Evolutionary conservation across 306 rosid species (phyloP).

Genomic region (Trifolium subterraneum): DNA sequence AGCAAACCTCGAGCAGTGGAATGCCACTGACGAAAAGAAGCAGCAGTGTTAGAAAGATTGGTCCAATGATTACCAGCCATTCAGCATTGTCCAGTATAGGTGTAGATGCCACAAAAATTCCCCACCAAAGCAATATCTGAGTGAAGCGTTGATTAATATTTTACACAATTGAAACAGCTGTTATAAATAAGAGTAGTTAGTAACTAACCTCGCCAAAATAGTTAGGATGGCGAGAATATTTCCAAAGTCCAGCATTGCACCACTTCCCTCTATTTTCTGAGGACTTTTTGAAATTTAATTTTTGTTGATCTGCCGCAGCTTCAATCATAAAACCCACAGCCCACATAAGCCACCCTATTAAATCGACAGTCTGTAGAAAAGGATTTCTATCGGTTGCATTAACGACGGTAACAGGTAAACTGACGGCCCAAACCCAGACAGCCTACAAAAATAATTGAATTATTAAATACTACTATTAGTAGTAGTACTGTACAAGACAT

Average conservation of each 20-base stretch:
- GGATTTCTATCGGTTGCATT: constrained; percentile 80
- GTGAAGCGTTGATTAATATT: constrained; percentile 39
- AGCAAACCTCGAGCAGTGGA: constrained; percentile 90
- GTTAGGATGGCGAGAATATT: constrained; percentile 94
- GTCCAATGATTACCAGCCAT: constrained; percentile 90
- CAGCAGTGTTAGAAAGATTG: constrained; percentile 78
- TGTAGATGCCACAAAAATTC: constrained; percentile 83
- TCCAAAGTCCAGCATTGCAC: constrained; percentile 90
- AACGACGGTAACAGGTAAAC: constrained; percentile 87
- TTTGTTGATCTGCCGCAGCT: constrained; percentile 91
- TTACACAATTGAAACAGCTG: neutral
- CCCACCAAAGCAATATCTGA: constrained; percentile 98
- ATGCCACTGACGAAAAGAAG: constrained; percentile 97
- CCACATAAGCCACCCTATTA: constrained; percentile 92
- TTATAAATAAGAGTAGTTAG: too few relatives aligned
- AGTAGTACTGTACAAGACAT: too few relatives aligned
- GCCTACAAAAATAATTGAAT: constrained; percentile 58
- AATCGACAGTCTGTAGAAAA: constrained; percentile 62
- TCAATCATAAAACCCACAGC: constrained; percentile 69
- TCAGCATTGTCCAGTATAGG: constrained; percentile 78
- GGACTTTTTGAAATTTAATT: constrained; percentile 63
- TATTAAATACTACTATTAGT: too few relatives aligned
- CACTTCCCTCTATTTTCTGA: constrained; percentile 80
- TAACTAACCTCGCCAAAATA: constrained; percentile 91
- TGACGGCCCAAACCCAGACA: constrained; percentile 97